A percentile compares a stretch with the other conserved stretches of the same genome.
Conservation (phyloP, 352 stramenopile genomes). For the Aphanomyces euteiches region DNA sequence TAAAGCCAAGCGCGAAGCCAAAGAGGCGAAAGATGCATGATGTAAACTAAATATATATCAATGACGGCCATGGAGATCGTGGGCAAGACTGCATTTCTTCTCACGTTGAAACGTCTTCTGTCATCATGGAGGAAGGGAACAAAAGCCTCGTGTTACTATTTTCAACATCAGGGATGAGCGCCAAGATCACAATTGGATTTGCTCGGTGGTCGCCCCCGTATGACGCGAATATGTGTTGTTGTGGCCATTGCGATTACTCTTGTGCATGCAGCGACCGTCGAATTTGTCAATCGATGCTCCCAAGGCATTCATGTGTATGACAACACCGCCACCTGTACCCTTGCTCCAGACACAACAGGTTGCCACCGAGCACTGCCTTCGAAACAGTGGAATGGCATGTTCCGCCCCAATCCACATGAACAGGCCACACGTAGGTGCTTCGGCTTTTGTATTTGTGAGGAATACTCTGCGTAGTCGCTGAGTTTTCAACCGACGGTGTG, state of each 20-base stretch:
- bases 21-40: constrained; percentile 30
- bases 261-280: constrained; percentile 23
- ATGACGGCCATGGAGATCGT: no score
- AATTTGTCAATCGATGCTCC: constrained; percentile 43
- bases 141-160: no score
- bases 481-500: constrained; percentile 58
- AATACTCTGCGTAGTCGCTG: constrained; percentile 38
- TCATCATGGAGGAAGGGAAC: no score
- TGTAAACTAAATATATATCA: no score
- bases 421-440: constrained; percentile 41
- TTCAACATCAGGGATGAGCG: no score
- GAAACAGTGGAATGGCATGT: constrained; percentile 54
- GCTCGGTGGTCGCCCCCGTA: not conserved
- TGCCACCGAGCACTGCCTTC: constrained; percentile 34
- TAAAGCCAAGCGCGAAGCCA: constrained; percentile 67
- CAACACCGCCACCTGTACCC: constrained; percentile 39
- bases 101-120: no score
- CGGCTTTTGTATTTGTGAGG: not conserved
- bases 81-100: no score
- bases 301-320: constrained; percentile 51
- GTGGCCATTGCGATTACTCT: not conserved
- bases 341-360: constrained; percentile 36
- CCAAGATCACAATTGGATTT: no score
- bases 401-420: constrained; percentile 44
- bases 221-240: not conserved